Evolutionary conservation across 75 land plant genomes (phyloP).

Genomic region (Ceratopteris richardii): DNA sequence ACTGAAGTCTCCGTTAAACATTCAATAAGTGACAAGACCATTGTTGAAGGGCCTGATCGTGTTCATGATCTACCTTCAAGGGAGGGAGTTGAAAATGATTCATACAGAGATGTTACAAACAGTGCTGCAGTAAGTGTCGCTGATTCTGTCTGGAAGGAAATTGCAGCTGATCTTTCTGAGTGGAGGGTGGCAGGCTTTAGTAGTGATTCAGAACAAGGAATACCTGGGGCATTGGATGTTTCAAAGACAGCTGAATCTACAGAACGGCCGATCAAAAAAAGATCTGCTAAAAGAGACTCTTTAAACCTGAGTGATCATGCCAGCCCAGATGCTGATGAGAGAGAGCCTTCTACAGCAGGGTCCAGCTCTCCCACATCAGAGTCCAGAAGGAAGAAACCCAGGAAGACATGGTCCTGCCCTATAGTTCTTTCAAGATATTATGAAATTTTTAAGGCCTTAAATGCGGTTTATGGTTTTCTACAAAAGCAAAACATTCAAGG

Average conservation of each 20-base stretch:
- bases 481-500: slow-evolving; percentile 33
- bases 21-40: background rate
- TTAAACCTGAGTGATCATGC: too few relatives aligned
- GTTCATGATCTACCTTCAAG: background rate
- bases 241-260: slow-evolving; percentile 20
- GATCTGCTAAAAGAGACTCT: background rate
- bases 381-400: background rate
- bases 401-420: slow-evolving; percentile 40
- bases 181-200: background rate
- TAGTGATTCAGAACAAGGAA: background rate
- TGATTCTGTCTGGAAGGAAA: slow-evolving; percentile 17
- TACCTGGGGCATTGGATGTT: slow-evolving; percentile 12
- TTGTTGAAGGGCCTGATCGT: background rate
- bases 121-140: background rate
- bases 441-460: slow-evolving; percentile 53
- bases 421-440: slow-evolving; percentile 40
- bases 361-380: background rate
- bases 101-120: background rate
- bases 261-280: slow-evolving; percentile 10
- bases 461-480: slow-evolving; percentile 46
- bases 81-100: background rate
- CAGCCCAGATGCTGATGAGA: too few relatives aligned
- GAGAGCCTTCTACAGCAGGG: too few relatives aligned
- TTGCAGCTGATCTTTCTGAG: slow-evolving; percentile 21
- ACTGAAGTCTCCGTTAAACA: background rate